Evolutionary conservation across 176 grass and related monocot species (phyloP).

Genomic region (Oryza meridionalis): DNA sequence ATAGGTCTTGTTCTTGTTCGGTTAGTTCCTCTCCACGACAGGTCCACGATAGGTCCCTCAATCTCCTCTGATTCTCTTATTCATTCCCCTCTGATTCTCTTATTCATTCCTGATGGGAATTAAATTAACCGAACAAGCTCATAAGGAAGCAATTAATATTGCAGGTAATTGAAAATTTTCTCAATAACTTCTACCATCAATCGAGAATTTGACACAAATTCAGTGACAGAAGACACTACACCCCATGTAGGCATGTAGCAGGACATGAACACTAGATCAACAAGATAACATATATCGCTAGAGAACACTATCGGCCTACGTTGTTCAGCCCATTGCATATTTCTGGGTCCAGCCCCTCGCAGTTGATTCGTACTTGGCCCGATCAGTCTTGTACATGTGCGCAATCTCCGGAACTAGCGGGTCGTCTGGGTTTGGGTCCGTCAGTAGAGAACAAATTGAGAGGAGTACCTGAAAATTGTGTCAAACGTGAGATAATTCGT

Average conservation of each 20-base stretch:
- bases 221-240: slow-evolving; percentile 26
- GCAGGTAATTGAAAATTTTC: background rate
- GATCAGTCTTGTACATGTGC: slow-evolving; percentile 58
- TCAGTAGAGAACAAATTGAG: slow-evolving; percentile 62
- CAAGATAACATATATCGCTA: background rate
- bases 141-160: background rate
- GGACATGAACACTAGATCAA: slow-evolving; percentile 5
- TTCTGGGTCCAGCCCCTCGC: slow-evolving; percentile 63
- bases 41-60: too few relatives aligned
- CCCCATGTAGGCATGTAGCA: background rate
- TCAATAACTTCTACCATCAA: background rate
- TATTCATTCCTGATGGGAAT: too few relatives aligned
- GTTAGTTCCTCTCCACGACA: too few relatives aligned
- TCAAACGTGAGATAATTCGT: background rate
- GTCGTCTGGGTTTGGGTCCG: slow-evolving; percentile 55
- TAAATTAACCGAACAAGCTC: too few relatives aligned
- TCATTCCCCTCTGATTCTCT: too few relatives aligned
- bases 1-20: too few relatives aligned
- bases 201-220: background rate
- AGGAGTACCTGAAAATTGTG: slow-evolving; percentile 50
- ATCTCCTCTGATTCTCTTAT: too few relatives aligned
- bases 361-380: slow-evolving; percentile 50
- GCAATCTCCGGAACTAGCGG: slow-evolving; percentile 59
- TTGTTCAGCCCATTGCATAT: slow-evolving; percentile 55
- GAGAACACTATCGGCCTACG: background rate